Evolutionary conservation across 176 grass and related monocot genomes (phyloP).

Genomic region (Cenchrus fungigraminus): DNA sequence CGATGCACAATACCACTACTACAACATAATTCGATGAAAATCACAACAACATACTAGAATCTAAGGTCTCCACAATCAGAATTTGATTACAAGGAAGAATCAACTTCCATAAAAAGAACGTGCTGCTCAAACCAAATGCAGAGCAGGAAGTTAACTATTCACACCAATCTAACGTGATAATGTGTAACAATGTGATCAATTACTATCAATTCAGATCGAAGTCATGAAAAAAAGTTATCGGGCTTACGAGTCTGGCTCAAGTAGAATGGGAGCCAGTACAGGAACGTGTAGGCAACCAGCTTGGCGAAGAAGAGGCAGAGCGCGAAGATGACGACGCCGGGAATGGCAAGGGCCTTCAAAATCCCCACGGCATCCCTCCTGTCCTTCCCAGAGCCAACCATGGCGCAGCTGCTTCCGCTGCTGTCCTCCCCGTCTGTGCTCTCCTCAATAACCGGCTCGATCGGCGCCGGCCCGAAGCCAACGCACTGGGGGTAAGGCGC

Average conservation of each 20-base stretch:
- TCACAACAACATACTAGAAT: not conserved
- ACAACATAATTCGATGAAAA: not conserved
- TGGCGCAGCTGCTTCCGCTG: not conserved
- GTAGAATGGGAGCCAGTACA: slow-evolving; percentile 84
- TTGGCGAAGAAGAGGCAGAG: slow-evolving; percentile 81
- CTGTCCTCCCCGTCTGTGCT: slow-evolving; percentile 53
- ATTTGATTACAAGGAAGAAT: not conserved
- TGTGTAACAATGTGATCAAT: not conserved
- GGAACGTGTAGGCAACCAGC: slow-evolving; percentile 71
- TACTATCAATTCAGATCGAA: not conserved
- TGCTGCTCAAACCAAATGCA: not conserved
- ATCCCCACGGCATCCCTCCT: slow-evolving; percentile 59
- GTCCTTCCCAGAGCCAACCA: not conserved
- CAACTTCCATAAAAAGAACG: not conserved
- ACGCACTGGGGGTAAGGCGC: slow-evolving; percentile 62
- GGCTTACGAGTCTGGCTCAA: slow-evolving; percentile 65
- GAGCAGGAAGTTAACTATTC: not conserved
- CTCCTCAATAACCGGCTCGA: slow-evolving; percentile 12
- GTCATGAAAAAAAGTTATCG: not conserved
- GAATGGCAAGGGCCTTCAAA: slow-evolving; percentile 54
- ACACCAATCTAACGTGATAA: not conserved
- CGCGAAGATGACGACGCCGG: slow-evolving; percentile 62
- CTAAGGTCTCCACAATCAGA: not conserved
- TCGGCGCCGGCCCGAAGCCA: slow-evolving; percentile 38
- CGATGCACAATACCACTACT: not conserved